Evolutionary conservation across 2,329 filamentous ascomycete genomes (phyloP).

Genomic region (Colletotrichum sidae): DNA sequence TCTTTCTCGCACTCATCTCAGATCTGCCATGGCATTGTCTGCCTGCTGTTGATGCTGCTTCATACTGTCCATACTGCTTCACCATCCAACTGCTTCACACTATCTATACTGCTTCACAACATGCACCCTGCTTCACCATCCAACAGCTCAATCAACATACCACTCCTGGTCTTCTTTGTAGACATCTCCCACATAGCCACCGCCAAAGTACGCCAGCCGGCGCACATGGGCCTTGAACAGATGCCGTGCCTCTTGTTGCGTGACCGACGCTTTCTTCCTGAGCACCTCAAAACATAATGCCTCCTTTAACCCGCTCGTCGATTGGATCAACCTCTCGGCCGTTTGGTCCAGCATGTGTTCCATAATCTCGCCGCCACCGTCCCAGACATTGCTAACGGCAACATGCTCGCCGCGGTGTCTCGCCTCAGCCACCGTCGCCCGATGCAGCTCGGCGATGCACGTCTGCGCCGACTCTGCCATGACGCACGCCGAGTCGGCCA

Average conservation of each 20-base stretch:
- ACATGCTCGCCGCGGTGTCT: background rate
- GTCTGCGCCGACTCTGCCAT: background rate
- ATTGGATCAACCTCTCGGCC: background rate
- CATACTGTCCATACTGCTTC: too few relatives aligned
- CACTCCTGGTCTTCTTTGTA: conserved; percentile 4
- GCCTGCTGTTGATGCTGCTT: too few relatives aligned
- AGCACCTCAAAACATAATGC: conserved; percentile 5
- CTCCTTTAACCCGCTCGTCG: background rate
- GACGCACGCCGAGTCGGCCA: conserved; percentile 1
- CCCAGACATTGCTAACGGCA: conserved; percentile 12
- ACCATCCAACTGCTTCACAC: background rate
- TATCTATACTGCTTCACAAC: too few relatives aligned
- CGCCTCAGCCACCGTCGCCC: conserved; percentile 4
- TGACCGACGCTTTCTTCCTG: background rate
- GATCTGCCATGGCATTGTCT: too few relatives aligned
- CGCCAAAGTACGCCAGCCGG: conserved; percentile 18
- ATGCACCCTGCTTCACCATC: too few relatives aligned
- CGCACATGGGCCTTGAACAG: background rate
- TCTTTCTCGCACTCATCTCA: too few relatives aligned
- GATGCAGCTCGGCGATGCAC: background rate
- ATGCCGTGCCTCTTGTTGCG: background rate
- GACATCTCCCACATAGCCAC: background rate
- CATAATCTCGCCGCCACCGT: background rate
- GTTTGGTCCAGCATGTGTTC: background rate
- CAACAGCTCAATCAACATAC: conserved; percentile 11